Base-by-base conservation (phyloP, 2,329 filamentous ascomycete genomes). In the Trichophyton verrucosum region DNA sequence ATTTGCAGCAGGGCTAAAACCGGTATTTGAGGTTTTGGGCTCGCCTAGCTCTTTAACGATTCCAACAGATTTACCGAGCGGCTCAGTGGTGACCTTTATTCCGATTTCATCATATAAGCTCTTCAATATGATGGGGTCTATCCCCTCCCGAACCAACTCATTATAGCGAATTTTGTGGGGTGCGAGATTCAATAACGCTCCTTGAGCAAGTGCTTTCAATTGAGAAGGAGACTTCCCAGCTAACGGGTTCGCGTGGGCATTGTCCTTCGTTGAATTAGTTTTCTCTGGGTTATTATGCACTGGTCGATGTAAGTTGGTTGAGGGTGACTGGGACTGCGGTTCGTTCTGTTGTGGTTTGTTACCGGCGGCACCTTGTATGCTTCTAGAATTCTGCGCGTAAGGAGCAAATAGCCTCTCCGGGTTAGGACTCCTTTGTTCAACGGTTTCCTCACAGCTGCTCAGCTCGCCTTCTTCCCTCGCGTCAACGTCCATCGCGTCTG, bases 391-490 rank as follows among this genome's bases (percentile, higher is more conserved):
- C 8, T 55, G 51, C 6, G 51, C 51, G 33, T 36, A 27, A 17
- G 47, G 47, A 11, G 13, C 24, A 33, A n/a, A 27, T 17, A 0
- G 24, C 17, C 33, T 57, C 46, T 61, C 60, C 7, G 47, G n/a
- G 13, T 33, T 60, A 55, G 33, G 57, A 36, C 38, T 58, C 13
- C 24, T 47, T 61, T 47, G 40, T 20, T 61, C 42, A 27, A 38
- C 49, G 13, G 47, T 61, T 30, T 38, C 60, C 66, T 86, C 84
- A 17, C 79, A 82, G 66, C 92, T 89, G 64, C 84, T 88, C 33
- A 94, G 71, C 71, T 95, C 89, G 15, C 87, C 88, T 67, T 95
- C 89, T 68, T 94, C 88, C 61, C 75, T 75, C 61, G 81, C 79
- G 60, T 72, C 71, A 53, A 77, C 70, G 57, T 71, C 65, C 33